These are phyloP conservation scores for Rauvolfia tetraphylla DNA, from an alignment of 257 asterid genomes.

Conservation along the genomic window DNA sequence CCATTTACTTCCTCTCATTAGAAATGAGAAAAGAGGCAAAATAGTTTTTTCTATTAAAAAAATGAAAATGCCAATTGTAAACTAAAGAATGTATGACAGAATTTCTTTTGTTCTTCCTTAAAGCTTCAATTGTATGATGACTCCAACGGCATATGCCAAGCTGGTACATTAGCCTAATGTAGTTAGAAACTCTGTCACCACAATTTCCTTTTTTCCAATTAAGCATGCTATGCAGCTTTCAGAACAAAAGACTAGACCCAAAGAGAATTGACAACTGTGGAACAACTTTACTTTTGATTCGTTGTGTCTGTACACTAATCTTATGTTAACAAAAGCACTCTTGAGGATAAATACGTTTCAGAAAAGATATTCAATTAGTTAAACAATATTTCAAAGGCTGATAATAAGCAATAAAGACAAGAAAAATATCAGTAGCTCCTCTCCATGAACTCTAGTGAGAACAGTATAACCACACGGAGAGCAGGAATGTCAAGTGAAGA, in stretches of 20 bases:
- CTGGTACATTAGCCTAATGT: background rate
- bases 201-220: background rate
- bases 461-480: background rate
- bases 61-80: background rate
- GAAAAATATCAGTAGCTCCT: background rate
- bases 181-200: background rate
- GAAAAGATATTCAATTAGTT: background rate
- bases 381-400: background rate
- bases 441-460: background rate
- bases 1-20: background rate
- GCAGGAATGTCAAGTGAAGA: background rate
- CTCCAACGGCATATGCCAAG: background rate
- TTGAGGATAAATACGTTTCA: background rate
- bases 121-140: background rate
- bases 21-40: background rate
- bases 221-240: background rate
- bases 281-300: slow-evolving; percentile 1
- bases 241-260: background rate
- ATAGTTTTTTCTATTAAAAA: too few species aligned
- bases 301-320: background rate
- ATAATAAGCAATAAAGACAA: background rate
- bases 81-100: background rate
- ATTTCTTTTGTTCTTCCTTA: background rate
- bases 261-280: background rate
- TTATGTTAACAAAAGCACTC: background rate